A percentile compares a stretch with the other conserved stretches of the same genome.
Evolutionary conservation across 2,329 filamentous ascomycete genomes (phyloP).

Genomic region (Arachnomyces sp.): DNA sequence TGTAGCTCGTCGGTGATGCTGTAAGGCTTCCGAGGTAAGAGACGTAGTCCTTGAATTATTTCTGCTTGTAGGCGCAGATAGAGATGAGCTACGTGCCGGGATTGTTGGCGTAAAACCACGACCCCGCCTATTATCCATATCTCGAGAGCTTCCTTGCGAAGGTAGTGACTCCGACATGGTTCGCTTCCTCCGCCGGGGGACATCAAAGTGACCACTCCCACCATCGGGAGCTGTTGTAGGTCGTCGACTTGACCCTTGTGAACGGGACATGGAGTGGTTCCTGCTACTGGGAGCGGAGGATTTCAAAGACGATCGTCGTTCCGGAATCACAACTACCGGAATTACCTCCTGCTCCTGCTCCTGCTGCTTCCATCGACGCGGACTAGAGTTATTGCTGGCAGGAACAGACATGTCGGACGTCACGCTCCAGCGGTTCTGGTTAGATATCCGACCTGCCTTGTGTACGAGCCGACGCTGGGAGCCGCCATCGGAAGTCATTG

Average conservation of each 20-base stretch:
- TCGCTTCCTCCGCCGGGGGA: slow-evolving; percentile 26
- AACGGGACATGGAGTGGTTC: slow-evolving; percentile 30
- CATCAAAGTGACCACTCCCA: slow-evolving; percentile 24
- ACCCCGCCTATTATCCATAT: slow-evolving; percentile 20
- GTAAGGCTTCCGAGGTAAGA: slow-evolving; percentile 36
- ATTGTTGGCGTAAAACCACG: slow-evolving; percentile 25
- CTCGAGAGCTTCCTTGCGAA: slow-evolving; percentile 15
- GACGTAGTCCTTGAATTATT: slow-evolving; percentile 39
- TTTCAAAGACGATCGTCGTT: slow-evolving; percentile 38
- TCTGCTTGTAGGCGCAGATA: slow-evolving; percentile 40
- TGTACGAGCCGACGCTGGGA: slow-evolving; percentile 44
- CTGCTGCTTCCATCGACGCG: slow-evolving; percentile 7
- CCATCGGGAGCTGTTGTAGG: slow-evolving; percentile 30
- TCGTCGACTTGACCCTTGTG: slow-evolving; percentile 30
- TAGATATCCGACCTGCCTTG: slow-evolving; percentile 43
- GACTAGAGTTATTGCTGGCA: slow-evolving; percentile 23
- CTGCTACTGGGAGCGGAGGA: slow-evolving; percentile 31
- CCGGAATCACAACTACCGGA: slow-evolving; percentile 41
- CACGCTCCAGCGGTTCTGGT: slow-evolving; percentile 38
- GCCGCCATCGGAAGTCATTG: slow-evolving; percentile 35
- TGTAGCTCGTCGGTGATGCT: slow-evolving; percentile 17
- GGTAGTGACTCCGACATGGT: slow-evolving; percentile 35
- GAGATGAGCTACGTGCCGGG: slow-evolving; percentile 36
- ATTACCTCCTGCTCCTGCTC: slow-evolving; percentile 33
- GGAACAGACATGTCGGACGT: slow-evolving; percentile 35